Conservation (phyloP, 139 green algal species). For the Micromonas pusilla region DNA sequence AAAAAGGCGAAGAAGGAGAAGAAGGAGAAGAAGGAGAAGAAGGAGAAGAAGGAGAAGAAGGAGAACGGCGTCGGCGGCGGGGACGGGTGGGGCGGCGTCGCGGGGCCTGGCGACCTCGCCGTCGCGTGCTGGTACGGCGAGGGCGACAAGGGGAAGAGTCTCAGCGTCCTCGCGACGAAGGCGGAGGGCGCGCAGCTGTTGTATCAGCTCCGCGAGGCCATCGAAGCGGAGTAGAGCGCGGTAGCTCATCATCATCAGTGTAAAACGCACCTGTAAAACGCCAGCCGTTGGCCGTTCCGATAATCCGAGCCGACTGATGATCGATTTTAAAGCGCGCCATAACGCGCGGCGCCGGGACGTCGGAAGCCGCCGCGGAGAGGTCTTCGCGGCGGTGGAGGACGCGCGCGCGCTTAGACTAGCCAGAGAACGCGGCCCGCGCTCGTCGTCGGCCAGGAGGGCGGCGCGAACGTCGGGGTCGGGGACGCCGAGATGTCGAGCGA, state of each 20-base stretch:
- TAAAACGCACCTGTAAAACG: background rate
- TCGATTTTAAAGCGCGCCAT: too few relatives aligned
- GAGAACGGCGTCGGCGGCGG: background rate
- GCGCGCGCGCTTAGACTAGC: too few relatives aligned
- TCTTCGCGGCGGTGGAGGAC: too few relatives aligned
- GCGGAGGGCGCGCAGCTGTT: background rate
- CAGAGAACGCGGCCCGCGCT: too few relatives aligned
- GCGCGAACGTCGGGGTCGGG: too few relatives aligned
- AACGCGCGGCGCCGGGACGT: too few relatives aligned
- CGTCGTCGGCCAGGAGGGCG: too few relatives aligned
- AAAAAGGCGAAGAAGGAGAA: background rate
- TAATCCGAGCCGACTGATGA: too few relatives aligned
- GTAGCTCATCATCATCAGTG: background rate
- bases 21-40: background rate
- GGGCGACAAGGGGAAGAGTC: background rate
- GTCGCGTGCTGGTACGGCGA: background rate
- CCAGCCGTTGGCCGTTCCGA: too few relatives aligned
- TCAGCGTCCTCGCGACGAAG: constrained; percentile 3
- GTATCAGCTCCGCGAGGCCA: constrained; percentile 5
- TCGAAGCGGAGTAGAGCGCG: background rate
- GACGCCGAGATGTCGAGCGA: too few relatives aligned
- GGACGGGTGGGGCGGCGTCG: background rate
- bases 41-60: background rate
- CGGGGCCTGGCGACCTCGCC: background rate
- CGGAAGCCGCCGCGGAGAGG: too few relatives aligned